Conservation (phyloP, 169 alveolate genomes). For the Cryptosporidium tyzzeri region DNA sequence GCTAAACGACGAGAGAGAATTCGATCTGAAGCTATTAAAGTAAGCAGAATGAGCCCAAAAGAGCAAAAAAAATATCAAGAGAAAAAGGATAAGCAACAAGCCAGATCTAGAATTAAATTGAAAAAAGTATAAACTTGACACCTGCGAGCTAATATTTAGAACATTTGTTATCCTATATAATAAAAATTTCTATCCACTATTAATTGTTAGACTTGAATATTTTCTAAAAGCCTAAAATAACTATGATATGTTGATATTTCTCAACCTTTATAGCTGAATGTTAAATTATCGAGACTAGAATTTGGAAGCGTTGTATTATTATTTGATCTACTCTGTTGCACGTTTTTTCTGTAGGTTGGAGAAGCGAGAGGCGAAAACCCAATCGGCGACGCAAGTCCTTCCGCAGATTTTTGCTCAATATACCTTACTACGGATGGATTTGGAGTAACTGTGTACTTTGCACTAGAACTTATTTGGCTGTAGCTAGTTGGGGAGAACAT, state of each 20-base stretch:
- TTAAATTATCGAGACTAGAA: slow-evolving; percentile 12
- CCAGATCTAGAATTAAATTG: slow-evolving; percentile 56
- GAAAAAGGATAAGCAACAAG: slow-evolving; percentile 52
- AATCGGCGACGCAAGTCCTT: slow-evolving; percentile 37
- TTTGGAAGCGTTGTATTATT: slow-evolving; percentile 11
- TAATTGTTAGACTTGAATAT: not conserved
- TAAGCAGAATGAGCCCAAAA: slow-evolving; percentile 67
- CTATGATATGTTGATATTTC: not conserved
- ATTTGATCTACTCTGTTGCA: slow-evolving; percentile 5
- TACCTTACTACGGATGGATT: slow-evolving; percentile 62
- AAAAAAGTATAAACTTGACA: slow-evolving; percentile 14
- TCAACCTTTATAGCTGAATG: slow-evolving; percentile 28
- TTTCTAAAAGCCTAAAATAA: not conserved
- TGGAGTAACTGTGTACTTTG: slow-evolving; percentile 46
- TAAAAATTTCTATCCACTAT: not conserved
- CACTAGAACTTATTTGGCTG: not conserved
- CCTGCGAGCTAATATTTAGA: not conserved
- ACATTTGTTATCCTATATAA: not conserved
- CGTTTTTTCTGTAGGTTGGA: slow-evolving; percentile 64
- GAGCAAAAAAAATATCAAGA: slow-evolving; percentile 74
- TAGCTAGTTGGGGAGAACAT: slow-evolving; percentile 5
- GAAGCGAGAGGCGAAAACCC: slow-evolving; percentile 60
- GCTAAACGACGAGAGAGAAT: slow-evolving; percentile 52
- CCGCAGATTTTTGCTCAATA: slow-evolving; percentile 24
- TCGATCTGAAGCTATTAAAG: slow-evolving; percentile 23